phyloP scores from a whole-genome alignment of 2,329 filamentous ascomycete genomes.

The Claviceps fusiformis region DNA sequence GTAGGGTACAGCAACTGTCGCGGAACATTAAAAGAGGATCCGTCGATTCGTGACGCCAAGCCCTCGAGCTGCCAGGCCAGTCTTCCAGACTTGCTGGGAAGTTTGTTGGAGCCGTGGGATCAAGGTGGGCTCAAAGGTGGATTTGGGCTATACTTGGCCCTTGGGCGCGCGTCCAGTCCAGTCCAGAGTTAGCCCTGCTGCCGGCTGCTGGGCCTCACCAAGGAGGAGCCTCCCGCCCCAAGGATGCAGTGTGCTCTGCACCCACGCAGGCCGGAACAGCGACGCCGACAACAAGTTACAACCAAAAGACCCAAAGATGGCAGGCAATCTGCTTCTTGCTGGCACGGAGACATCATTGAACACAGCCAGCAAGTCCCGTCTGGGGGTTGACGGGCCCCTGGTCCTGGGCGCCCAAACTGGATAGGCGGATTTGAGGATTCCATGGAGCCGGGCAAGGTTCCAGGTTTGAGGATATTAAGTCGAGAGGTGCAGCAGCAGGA shows the following conservation, averaged over 20 bases:
- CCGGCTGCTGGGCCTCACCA: background rate
- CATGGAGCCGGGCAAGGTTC: slow-evolving; percentile 7
- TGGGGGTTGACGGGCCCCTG: slow-evolving; percentile 1
- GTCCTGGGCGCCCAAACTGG: slow-evolving; percentile 1
- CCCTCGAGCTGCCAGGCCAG: background rate
- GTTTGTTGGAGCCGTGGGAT: slow-evolving; percentile 2
- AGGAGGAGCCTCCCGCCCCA: background rate
- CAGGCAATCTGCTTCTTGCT: background rate
- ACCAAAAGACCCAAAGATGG: background rate
- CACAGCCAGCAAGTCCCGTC: background rate
- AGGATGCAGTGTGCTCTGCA: background rate
- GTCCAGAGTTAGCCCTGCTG: background rate
- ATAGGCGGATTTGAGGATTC: slow-evolving; percentile 3
- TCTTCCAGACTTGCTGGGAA: slow-evolving; percentile 1
- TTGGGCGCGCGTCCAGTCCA: slow-evolving; percentile 1
- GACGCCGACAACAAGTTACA: background rate
- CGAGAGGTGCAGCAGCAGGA: slow-evolving; percentile 1
- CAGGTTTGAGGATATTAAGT: slow-evolving; percentile 5
- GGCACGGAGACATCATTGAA: background rate
- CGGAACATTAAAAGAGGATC: slow-evolving; percentile 1
- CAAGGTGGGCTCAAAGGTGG: slow-evolving; percentile 1
- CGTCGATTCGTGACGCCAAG: slow-evolving; percentile 1
- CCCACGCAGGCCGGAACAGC: background rate
- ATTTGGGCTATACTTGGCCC: slow-evolving; percentile 4
- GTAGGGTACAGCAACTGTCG: background rate